Evolutionary conservation across 768 basidiomycete genomes (phyloP).

Genomic region (Hypsizygus marmoreus): DNA sequence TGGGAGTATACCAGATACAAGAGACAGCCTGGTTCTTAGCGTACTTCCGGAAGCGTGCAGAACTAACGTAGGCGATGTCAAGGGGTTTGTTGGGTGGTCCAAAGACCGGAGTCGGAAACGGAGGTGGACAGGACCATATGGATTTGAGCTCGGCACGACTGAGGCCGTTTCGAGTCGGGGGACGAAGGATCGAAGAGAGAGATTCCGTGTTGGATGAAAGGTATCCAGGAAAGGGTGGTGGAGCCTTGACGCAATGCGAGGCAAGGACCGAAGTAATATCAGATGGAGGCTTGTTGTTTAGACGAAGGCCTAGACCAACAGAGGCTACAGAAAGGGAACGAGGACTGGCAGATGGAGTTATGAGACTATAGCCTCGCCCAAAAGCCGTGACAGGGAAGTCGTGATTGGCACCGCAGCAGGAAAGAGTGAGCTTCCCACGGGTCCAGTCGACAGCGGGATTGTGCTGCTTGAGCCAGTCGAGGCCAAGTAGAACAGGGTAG

Average conservation of each 20-base stretch:
- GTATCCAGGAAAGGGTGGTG: background rate
- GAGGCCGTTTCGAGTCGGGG: slow-evolving; percentile 8
- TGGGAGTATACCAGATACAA: slow-evolving; percentile 7
- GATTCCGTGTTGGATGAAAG: slow-evolving; percentile 4
- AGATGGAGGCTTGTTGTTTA: slow-evolving; percentile 12
- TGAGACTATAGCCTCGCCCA: slow-evolving; percentile 28
- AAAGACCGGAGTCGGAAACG: slow-evolving; percentile 10
- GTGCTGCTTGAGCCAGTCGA: slow-evolving; percentile 37
- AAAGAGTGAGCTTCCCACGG: slow-evolving; percentile 20
- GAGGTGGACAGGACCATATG: slow-evolving; percentile 12
- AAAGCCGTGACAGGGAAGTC: slow-evolving; percentile 16
- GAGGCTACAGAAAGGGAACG: slow-evolving; percentile 16
- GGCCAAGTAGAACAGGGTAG: slow-evolving; percentile 37
- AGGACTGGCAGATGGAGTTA: slow-evolving; percentile 9
- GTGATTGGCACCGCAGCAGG: slow-evolving; percentile 26
- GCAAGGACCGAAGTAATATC: slow-evolving; percentile 8
- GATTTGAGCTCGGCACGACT: slow-evolving; percentile 13
- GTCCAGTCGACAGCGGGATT: slow-evolving; percentile 38
- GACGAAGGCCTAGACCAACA: slow-evolving; percentile 32
- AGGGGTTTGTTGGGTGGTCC: slow-evolving; percentile 15
- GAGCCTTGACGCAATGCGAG: background rate
- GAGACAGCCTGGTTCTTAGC: slow-evolving; percentile 16
- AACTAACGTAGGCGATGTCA: slow-evolving; percentile 15
- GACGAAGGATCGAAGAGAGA: slow-evolving; percentile 6
- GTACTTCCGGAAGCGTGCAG: slow-evolving; percentile 21